phyloP scores from a whole-genome alignment of 2,329 filamentous ascomycete species.

The Nothopassalora personata region DNA sequence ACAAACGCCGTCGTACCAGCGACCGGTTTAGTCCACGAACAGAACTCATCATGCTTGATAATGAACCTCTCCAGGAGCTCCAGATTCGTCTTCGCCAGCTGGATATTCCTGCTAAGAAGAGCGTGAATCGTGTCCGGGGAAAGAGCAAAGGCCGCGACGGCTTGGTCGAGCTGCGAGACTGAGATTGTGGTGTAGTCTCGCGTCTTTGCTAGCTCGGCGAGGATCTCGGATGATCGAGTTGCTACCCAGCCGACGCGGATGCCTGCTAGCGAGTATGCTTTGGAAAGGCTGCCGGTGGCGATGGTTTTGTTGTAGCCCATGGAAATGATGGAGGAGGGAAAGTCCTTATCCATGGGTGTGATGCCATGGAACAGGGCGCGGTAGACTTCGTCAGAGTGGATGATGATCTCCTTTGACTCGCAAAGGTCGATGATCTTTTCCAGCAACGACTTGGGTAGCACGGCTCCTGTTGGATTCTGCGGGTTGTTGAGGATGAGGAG shows the following conservation, averaged over 20 bases:
- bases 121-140: constrained; percentile 58
- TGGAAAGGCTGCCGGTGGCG: constrained; percentile 75
- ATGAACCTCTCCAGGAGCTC: constrained; percentile 63
- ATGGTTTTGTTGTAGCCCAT: constrained; percentile 67
- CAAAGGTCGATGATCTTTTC: constrained; percentile 60
- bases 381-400: constrained; percentile 79
- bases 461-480: constrained; percentile 74
- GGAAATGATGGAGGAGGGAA: constrained; percentile 64
- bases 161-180: constrained; percentile 76
- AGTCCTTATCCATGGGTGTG: constrained; percentile 47
- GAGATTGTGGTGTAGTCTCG: constrained; percentile 83
- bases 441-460: constrained; percentile 59
- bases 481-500: constrained; percentile 69
- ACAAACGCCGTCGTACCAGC: constrained; percentile 78
- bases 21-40: constrained; percentile 66
- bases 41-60: constrained; percentile 56
- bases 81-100: constrained; percentile 63
- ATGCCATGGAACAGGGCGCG: constrained; percentile 73
- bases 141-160: constrained; percentile 70
- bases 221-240: constrained; percentile 56
- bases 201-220: constrained; percentile 58
- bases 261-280: constrained; percentile 77
- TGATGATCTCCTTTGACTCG: constrained; percentile 55
- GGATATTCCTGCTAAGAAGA: constrained; percentile 59
- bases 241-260: constrained; percentile 81